Base-by-base conservation (phyloP, 164 flowering plant genomes). In the Malania oleifera region DNA sequence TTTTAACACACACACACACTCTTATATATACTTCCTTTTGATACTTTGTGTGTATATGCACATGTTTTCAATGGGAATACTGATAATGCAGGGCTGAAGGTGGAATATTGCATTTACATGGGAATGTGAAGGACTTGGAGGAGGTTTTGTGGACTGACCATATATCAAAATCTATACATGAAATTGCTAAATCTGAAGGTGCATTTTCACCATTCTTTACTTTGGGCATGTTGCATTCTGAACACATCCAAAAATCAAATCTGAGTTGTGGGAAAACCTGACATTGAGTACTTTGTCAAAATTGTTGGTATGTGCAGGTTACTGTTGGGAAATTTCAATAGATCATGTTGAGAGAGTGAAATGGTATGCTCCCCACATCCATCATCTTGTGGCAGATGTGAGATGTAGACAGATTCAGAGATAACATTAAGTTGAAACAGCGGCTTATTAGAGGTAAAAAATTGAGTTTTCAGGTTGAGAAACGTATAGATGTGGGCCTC, bases 351-450 rank as follows among this genome's bases (percentile, higher is more conserved):
- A 93, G 74, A 82, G 92, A 67, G 99, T 93, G 60, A 93, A 93
- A 71, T 90, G 97, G 97, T 93, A 90, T 65, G 97, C 86, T 0
- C 97, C 99, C 2, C 95, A 83, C 61, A 83, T 93, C 12, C 95
- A 96, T 60, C 99, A 93, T 73, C 82, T 93, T 62, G 97, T 93
- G 28, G 85, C 77, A 1, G 97, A 93, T 65, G 81, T 90, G 34
- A 78, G 77, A 60, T 93, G 99, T 76, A 65, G 56, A 54, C 66
- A 66, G 55, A 60, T 54, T 40, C 49, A 41, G 26, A 28, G 34
- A 53, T 75, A 46, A 58, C 0, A n/a, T n/a, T n/a, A n/a, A 47
- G 53, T 43, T 18, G 2, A 54, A 31, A 27, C 22, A 38, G 38
- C 18, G 29, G 5, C 31, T 27, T 31, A 52, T 27, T 27, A 14